Evolutionary conservation across 108 stramenopile genomes (phyloP).

Genomic region (Skeletonema potamos): DNA sequence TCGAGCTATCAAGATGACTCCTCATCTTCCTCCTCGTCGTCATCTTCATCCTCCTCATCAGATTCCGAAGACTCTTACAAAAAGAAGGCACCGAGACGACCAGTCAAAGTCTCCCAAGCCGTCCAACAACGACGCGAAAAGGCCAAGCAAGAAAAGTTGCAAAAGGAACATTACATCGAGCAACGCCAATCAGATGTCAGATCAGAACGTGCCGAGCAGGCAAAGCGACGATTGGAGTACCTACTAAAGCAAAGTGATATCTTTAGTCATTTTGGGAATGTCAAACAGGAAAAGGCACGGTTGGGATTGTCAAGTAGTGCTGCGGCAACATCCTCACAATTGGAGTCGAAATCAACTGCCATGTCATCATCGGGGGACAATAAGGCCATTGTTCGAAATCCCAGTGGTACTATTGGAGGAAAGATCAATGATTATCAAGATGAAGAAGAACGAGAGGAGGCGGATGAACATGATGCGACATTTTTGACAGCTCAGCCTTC

Average conservation of each 20-base stretch:
- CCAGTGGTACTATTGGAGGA: constrained; percentile 16
- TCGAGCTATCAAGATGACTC: constrained; percentile 35
- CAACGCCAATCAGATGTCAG: constrained; percentile 73
- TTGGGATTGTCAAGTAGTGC: constrained; percentile 42
- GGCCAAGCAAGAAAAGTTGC: constrained; percentile 54
- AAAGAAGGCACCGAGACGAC: constrained; percentile 37
- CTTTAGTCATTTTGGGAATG: constrained; percentile 93
- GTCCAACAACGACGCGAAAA: constrained; percentile 50
- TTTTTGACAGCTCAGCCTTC: constrained; percentile 82
- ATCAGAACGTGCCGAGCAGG: constrained; percentile 69
- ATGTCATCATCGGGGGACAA: not conserved
- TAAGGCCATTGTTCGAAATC: not conserved
- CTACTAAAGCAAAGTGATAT: constrained; percentile 95
- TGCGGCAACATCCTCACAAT: not conserved
- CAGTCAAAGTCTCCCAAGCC: constrained; percentile 42
- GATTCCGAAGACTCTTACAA: constrained; percentile 50
- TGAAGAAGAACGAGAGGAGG: constrained; percentile 65
- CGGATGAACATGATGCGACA: constrained; percentile 73
- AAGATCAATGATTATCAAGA: constrained; percentile 14
- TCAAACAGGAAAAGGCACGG: constrained; percentile 70
- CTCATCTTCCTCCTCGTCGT: constrained; percentile 32
- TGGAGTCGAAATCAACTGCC: not conserved
- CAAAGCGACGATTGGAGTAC: constrained; percentile 90
- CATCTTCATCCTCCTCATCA: constrained; percentile 28
- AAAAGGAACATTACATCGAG: constrained; percentile 72